Evolutionary conservation across 2,329 filamentous ascomycete species (phyloP).

Genomic region (Phyllosticta paracitricarpa): DNA sequence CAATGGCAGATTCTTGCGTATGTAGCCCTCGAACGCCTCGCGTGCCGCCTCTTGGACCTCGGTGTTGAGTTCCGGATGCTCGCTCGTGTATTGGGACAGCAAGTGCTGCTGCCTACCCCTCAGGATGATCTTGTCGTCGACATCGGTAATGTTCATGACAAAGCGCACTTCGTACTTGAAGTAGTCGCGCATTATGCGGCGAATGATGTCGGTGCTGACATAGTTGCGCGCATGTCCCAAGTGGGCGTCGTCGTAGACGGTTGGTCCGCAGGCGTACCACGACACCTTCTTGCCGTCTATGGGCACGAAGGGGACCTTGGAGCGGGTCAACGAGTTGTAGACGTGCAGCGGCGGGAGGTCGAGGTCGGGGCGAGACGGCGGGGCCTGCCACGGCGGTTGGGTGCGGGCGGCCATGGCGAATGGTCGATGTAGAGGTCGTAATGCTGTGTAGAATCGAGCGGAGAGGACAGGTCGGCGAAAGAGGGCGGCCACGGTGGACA

Average conservation of each 20-base stretch:
- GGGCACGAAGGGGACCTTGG: conserved; percentile 64
- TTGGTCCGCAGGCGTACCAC: conserved; percentile 88
- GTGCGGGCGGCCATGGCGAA: conserved; percentile 27
- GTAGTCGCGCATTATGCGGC: conserved; percentile 72
- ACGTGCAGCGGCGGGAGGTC: conserved; percentile 53
- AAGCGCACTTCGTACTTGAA: conserved; percentile 76
- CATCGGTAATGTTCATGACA: conserved; percentile 82
- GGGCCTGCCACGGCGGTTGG: conserved; percentile 31
- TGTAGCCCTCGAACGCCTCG: conserved; percentile 45
- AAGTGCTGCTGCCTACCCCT: conserved; percentile 68
- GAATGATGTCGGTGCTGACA: conserved; percentile 80
- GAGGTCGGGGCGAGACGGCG: conserved; percentile 19
- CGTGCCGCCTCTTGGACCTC: conserved; percentile 41
- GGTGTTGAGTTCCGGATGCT: conserved; percentile 34
- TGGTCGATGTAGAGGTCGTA: conserved; percentile 9
- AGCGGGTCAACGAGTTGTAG: conserved; percentile 70
- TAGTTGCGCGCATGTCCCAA: conserved; percentile 82
- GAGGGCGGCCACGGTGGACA: conserved; percentile 8
- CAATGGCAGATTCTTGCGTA: conserved; percentile 58
- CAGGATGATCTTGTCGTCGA: conserved; percentile 49
- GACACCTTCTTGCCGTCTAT: conserved; percentile 61
- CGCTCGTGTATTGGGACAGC: conserved; percentile 55
- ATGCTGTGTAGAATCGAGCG: neutral
- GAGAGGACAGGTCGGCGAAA: conserved; percentile 12
- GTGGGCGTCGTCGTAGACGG: conserved; percentile 69